Evolutionary conservation across 1,284 basidiomycete genomes (phyloP).

Genomic region (Leccinum angustisporum): DNA sequence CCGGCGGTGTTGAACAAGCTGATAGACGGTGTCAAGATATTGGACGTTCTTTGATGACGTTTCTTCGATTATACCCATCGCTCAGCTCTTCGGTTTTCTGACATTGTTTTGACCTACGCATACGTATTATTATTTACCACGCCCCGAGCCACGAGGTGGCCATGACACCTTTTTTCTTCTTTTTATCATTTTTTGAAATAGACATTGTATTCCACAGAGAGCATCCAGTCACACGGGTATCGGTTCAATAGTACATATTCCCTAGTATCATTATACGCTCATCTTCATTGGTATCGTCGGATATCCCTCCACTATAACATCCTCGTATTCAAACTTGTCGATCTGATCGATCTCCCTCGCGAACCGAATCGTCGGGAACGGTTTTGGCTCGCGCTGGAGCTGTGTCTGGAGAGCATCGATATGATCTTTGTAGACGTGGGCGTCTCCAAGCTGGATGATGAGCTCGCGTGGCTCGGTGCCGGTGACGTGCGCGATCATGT

Average conservation of each 20-base stretch:
- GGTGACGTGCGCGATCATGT: conserved; percentile 95
- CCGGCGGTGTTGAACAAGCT: neutral
- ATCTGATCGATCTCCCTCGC: conserved; percentile 64
- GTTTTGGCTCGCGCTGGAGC: conserved; percentile 73
- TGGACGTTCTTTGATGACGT: neutral
- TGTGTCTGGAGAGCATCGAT: conserved; percentile 84
- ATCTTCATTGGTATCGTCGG: conserved; percentile 95
- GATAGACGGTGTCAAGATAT: neutral
- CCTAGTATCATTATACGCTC: conserved; percentile 64
- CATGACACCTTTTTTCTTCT: too few relatives aligned
- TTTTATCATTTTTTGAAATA: too few relatives aligned
- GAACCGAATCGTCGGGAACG: conserved; percentile 84
- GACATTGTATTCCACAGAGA: neutral
- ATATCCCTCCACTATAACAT: conserved; percentile 88
- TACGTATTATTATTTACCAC: too few relatives aligned
- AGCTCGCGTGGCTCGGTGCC: conserved; percentile 86
- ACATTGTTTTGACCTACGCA: too few relatives aligned
- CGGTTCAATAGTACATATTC: neutral
- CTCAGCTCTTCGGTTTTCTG: too few relatives aligned
- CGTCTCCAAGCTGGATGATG: conserved; percentile 92
- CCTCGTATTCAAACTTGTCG: conserved; percentile 80
- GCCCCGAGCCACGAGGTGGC: too few relatives aligned
- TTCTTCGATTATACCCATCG: too few relatives aligned
- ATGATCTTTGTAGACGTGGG: conserved; percentile 95
- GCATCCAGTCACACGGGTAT: conserved; percentile 4